phyloP scores from a whole-genome alignment of 2,329 filamentous ascomycete species.

The Talaromyces rugulosus region DNA sequence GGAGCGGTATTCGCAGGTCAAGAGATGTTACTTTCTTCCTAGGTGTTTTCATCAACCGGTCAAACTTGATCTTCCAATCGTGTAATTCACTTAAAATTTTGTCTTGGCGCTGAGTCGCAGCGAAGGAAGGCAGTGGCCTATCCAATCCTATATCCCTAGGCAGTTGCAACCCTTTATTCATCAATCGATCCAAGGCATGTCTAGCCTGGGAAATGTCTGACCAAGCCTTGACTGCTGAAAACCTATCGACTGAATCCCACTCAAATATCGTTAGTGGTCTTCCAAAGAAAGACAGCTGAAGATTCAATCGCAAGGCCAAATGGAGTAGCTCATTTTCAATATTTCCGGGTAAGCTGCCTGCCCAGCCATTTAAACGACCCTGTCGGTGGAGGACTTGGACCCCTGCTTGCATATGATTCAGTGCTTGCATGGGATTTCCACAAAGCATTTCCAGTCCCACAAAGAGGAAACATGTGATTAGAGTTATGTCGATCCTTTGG shows the following conservation, averaged over 20 bases:
- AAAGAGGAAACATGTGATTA: conserved; percentile 21
- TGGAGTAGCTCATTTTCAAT: conserved; percentile 14
- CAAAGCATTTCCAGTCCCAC: conserved; percentile 20
- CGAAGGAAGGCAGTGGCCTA: neutral
- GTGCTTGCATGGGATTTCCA: conserved; percentile 14
- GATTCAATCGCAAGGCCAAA: conserved; percentile 18
- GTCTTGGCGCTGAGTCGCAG: neutral
- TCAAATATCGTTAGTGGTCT: conserved; percentile 10
- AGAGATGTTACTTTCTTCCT: neutral
- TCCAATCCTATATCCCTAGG: neutral
- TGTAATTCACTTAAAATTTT: neutral
- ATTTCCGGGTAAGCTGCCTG: conserved; percentile 3
- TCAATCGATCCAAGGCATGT: neutral
- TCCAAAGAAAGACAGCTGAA: conserved; percentile 20
- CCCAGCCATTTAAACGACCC: neutral
- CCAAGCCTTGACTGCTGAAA: neutral
- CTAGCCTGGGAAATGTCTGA: neutral
- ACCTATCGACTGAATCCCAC: neutral
- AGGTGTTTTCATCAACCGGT: neutral
- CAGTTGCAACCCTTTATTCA: neutral
- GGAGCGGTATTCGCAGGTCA: neutral
- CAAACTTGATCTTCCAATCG: neutral
- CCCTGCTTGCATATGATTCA: conserved; percentile 20
- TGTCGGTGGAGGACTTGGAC: conserved; percentile 16
- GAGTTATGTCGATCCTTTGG: conserved; percentile 10